Evolutionary conservation across 2,329 filamentous ascomycete species (phyloP), one percentile per base, ranked within the genome.

Genomic region (Pseudofabraea citricarpa): DNA sequence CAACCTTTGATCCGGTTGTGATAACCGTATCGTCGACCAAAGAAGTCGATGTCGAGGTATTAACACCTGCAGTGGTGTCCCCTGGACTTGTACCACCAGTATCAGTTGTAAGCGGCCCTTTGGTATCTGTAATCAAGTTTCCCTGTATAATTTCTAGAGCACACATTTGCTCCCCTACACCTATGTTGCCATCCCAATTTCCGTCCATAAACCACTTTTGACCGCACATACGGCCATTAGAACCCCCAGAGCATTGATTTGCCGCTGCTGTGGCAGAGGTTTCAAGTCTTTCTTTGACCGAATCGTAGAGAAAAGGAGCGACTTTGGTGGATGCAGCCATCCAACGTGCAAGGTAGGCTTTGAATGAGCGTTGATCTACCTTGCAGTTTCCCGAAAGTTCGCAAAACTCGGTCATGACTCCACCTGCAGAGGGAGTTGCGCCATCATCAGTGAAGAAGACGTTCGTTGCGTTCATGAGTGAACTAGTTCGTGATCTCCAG

Each of bases 151-250:
- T 75, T 39, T 68, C 71, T 73, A 81, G 77, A 5, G 79, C 81
- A 1, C 78, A 73, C 83, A 88, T 87, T 61, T 87, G 81, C 57
- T 79, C 71, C 2, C 75, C 75, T 2, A 77, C 74, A 6, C 77
- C 75, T 9, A 59, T 57, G 1, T 60, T 62, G 4, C 69, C 65
- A 53, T 78, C 75, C 46, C 51, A 62, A 2, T 33, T 62, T 21
- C 61, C 66, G 10, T 49, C 52, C 44, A 74, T 72, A 31, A 71
- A 73, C 79, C 81, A 85, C 43, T 72, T 73, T 21, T 81, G 58
- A 7, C 80, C 79, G 51, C 80, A 85, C 69, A 79, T 75, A 24
- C 73, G 72, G 4, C 72, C 70, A 48, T 80, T 81, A n/a, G 59
- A 49, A 12, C 77, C 79, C 24, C 81, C 81, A 0, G 64, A 69